Base-by-base conservation (phyloP, 805 yeast species). In the Starmerella ratchasimensis region DNA sequence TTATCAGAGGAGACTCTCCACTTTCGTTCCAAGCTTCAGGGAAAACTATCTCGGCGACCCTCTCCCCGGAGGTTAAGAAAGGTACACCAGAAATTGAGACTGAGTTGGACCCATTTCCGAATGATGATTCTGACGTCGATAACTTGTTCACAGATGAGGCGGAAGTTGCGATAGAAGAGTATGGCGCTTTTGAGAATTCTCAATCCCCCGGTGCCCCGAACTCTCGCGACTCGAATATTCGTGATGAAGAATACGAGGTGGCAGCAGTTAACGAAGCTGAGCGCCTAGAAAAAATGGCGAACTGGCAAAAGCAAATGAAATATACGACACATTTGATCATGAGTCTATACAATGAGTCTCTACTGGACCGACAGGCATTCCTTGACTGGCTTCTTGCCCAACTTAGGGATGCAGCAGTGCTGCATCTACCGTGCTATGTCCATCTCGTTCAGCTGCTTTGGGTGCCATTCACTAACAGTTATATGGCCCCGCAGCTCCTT, bases 371-470 rank as follows among this genome's bases (percentile, higher is more conserved):
- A 34, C 67, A 66, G 17, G 57, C 64, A 6, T 76, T 84, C 43
- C 61, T 82, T 20, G 65, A 71, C 20, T 74, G 90, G 73, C 57
- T 77, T 1, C 67, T 78, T 5, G 65, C 67, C 25, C 71, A 68
- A 46, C 59, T 81, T 34, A 63, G 60, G 16, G 55, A 48, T 31
- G 55, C 64, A 15, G 47, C 53, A 20, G 51, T 55, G 11, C 64
- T 59, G 38, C 62, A 63, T 38, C 45, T 71, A 5, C 74, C 76
- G 0, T 47, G 69, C 17, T 52, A 66, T 1, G 58, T 73, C 16
- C 65, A 80, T 3, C 59, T 80, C 3, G 54, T 79, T 5, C 68
- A 72, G 42, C 61, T 76, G 18, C 79, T 80, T 49, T 84, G 94
- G 94, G 62, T 62, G 37, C 79, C 76, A 35, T 58, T 82, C 2